These are phyloP conservation scores for Plasmopara halstedii DNA, from an alignment of 352 stramenopile genomes.

Conservation along the genomic window DNA sequence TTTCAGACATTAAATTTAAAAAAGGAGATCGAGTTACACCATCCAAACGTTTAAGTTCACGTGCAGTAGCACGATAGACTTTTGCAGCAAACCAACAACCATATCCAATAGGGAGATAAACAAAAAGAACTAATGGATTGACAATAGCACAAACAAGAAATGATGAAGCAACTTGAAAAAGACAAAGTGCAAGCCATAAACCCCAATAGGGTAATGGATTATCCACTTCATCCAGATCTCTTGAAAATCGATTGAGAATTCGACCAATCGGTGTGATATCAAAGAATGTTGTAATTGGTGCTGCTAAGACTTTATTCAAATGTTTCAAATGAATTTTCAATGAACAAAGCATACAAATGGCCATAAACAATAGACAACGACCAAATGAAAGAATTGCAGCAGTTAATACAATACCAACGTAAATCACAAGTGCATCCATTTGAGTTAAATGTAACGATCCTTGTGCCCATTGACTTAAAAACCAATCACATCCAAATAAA, in stretches of 20 bases:
- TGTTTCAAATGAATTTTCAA: constrained; percentile 34
- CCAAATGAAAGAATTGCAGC: constrained; percentile 28
- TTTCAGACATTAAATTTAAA: constrained; percentile 90
- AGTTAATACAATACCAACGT: constrained; percentile 28
- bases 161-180: constrained; percentile 32
- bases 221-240: constrained; percentile 56
- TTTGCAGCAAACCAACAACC: constrained; percentile 23
- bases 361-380: constrained; percentile 39
- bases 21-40: constrained; percentile 86
- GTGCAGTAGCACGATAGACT: constrained; percentile 79
- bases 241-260: constrained; percentile 60
- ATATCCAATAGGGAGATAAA: constrained; percentile 37
- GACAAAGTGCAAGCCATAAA: constrained; percentile 37
- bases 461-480: constrained; percentile 42
- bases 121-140: constrained; percentile 40
- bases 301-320: constrained; percentile 37
- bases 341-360: constrained; percentile 41
- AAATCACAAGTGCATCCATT: constrained; percentile 29
- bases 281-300: constrained; percentile 57
- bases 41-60: constrained; percentile 93
- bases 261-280: constrained; percentile 55
- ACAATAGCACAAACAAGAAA: constrained; percentile 40
- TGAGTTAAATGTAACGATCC: constrained; percentile 21
- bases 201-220: constrained; percentile 44
- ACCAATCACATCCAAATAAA: constrained; percentile 47